These are phyloP conservation scores for Lagenidium giganteum DNA, from an alignment of 352 stramenopile species.

Conservation along the genomic window DNA sequence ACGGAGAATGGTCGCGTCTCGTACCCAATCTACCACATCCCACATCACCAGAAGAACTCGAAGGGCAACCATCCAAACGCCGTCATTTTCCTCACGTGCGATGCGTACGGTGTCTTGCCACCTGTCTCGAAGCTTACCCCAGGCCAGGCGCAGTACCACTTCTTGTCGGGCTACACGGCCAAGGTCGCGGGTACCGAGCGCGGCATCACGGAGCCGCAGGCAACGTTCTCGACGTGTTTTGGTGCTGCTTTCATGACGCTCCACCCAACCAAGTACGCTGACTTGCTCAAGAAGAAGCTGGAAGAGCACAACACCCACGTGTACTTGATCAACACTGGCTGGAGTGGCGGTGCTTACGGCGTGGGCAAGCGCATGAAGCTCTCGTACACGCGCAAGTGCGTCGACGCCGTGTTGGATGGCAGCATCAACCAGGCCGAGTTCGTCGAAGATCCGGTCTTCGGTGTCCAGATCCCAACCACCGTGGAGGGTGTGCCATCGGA, in stretches of 20 bases:
- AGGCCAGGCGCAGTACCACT: conserved; percentile 97
- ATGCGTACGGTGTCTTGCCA: conserved; percentile 95
- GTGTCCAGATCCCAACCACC: conserved; percentile 57
- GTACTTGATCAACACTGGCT: conserved; percentile 93
- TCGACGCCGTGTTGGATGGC: conserved; percentile 68
- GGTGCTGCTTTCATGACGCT: conserved; percentile 50
- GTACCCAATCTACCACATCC: conserved; percentile 58
- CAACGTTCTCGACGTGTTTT: conserved; percentile 56
- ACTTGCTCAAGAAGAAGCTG: conserved; percentile 56
- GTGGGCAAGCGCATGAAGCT: conserved; percentile 97
- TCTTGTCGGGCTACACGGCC: conserved; percentile 48
- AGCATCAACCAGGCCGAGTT: conserved; percentile 61
- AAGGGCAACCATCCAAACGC: conserved; percentile 62
- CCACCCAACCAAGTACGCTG: conserved; percentile 49
- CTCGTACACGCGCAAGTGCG: conserved; percentile 69
- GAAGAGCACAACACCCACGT: conserved; percentile 37
- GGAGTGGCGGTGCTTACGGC: conserved; percentile 93
- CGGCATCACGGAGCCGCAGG: conserved; percentile 42
- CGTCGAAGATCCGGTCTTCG: conserved; percentile 67
- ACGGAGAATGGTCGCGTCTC: conserved; percentile 51
- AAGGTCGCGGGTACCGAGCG: conserved; percentile 52
- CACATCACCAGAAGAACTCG: conserved; percentile 36
- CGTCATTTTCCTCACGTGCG: conserved; percentile 95
- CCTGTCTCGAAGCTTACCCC: conserved; percentile 90
- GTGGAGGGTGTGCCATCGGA: conserved; percentile 66